Evolutionary conservation across 805 yeast species (phyloP), one percentile per base, ranked within the genome.

Genomic region (Starmerella vitae): DNA sequence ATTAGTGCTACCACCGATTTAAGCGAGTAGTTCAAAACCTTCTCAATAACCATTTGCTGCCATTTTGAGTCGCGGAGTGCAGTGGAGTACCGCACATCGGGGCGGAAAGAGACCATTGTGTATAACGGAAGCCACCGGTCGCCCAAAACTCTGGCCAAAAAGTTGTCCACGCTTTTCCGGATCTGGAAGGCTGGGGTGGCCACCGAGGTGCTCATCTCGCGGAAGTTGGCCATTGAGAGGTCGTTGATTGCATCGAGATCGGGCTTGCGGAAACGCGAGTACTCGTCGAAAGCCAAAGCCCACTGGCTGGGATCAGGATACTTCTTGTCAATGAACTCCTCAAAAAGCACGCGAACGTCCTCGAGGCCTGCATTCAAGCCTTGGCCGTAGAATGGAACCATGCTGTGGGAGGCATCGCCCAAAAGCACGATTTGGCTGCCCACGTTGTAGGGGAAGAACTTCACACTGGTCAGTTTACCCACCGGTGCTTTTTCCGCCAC

Each of bases 381-480:
- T 58, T 86, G 96, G 8, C 96, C 96, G 55, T 85, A 86, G 58
- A 86, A 86, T n/a, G 96, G 96, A 5, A 86, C 96, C 94, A 85
- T 86, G 21, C 91, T 74, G 60, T 86, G 96, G 0, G 96, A 93
- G 1, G 96, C 94, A 57, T 86, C 96, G 5, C 96, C 96, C 21
- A 86, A 61, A 10, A 86, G 61, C 8, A 86, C 62, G 13, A 76
- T 76, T 41, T 71, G 70, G 34, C 75, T 80, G 30, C 65, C 57
- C 33, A 65, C 68, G 53, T 82, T 72, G 60, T 83, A 86, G 2
- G 88, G 84, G 36, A 62, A 61, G 49, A 82, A 77, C 34, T 68
- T 69, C 6, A 81, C 69, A 44, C 81, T 83, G 62, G 85, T 67
- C 33, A 86, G 65, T n/a, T 85, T 66, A 3, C 93, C 91, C 37